These are phyloP conservation scores for Asclepias syriaca DNA, from an alignment of 257 asterid species.

Conservation along the genomic window DNA sequence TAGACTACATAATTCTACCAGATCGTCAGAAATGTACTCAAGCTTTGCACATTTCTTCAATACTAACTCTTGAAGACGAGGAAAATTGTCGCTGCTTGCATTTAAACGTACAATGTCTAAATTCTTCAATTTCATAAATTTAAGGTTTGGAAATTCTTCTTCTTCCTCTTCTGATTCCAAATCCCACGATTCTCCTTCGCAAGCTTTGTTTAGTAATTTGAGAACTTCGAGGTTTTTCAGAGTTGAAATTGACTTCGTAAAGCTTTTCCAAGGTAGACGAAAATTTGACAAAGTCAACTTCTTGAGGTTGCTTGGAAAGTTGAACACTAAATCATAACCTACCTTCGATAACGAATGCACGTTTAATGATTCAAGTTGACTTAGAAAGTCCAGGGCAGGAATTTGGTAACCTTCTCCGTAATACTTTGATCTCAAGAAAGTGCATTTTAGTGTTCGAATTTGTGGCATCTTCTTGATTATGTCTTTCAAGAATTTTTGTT, in stretches of 20 bases:
- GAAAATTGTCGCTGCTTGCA: background rate
- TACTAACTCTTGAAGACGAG: background rate
- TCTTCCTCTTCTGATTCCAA: background rate
- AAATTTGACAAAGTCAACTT: constrained; percentile 1
- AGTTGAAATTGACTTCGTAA: background rate
- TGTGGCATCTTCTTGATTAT: background rate
- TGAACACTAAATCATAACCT: background rate
- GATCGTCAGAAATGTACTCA: background rate
- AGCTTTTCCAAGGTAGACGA: background rate
- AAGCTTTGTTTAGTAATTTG: background rate
- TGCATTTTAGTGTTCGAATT: background rate
- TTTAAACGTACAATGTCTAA: background rate
- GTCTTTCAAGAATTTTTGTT: background rate
- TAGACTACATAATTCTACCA: background rate
- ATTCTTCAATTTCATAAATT: background rate
- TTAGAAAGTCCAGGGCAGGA: background rate
- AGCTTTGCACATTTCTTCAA: background rate
- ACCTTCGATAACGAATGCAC: background rate
- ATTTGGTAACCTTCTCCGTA: background rate
- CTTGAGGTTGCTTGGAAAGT: background rate
- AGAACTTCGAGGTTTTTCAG: constrained; percentile 3
- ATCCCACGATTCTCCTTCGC: background rate
- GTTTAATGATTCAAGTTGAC: background rate
- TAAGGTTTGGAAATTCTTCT: background rate
- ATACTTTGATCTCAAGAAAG: too few relatives aligned